Conservation (phyloP, 169 alveolate species). For the Plasmodium inui region DNA sequence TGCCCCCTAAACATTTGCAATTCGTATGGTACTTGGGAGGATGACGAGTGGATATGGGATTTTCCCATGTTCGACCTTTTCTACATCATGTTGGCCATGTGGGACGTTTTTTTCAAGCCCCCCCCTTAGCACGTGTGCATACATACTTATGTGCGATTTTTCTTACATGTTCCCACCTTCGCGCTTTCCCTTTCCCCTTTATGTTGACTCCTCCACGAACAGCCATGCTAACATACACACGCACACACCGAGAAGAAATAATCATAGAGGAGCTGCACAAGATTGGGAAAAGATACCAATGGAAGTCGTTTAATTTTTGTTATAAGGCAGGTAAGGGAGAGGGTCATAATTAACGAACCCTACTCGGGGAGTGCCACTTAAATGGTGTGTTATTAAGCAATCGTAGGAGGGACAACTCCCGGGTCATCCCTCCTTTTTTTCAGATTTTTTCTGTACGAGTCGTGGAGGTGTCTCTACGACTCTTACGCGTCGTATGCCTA, state of each 20-base stretch:
- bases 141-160: background rate
- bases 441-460: background rate
- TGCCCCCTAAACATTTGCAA: conserved; percentile 54
- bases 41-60: background rate
- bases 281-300: conserved; percentile 5
- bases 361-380: background rate
- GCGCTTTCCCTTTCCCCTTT: background rate
- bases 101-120: background rate
- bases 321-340: conserved; percentile 37
- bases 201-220: background rate
- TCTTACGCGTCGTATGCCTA: background rate
- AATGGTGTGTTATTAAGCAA: background rate
- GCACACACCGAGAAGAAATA: conserved; percentile 15
- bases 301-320: conserved; percentile 29
- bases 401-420: background rate
- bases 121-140: background rate
- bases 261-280: conserved; percentile 58
- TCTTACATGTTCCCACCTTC: background rate
- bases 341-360: background rate
- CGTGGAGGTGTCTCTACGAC: background rate
- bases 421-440: background rate
- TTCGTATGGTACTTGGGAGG: conserved; percentile 59
- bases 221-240: conserved; percentile 51
- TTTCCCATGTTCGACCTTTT: background rate
- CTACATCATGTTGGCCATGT: background rate